A percentile compares a stretch with the other conserved stretches of the same genome.
These are phyloP conservation scores for Lavandula angustifolia DNA, from an alignment of 257 asterid species.

Conservation along the genomic window DNA sequence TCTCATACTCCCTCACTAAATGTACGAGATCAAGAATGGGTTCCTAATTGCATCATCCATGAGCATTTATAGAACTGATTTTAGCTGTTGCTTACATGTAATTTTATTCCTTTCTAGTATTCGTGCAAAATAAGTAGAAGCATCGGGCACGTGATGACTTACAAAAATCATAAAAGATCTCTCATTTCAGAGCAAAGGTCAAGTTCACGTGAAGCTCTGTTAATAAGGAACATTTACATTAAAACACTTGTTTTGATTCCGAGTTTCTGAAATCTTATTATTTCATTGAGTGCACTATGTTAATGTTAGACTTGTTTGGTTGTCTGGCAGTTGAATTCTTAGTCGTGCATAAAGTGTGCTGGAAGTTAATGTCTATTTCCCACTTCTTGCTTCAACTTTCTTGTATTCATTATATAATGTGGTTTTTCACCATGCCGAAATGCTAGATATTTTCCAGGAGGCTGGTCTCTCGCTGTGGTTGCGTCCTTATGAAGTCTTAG, in stretches of 20 bases:
- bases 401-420: conserved; percentile 24
- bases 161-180: conserved; percentile 4
- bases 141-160: background rate
- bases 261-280: conserved; percentile 6
- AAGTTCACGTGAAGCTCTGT: conserved; percentile 13
- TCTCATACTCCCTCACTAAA: conserved; percentile 21
- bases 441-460: conserved; percentile 99
- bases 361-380: conserved; percentile 7
- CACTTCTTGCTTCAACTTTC: conserved; percentile 15
- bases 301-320: conserved; percentile 7
- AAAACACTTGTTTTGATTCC: conserved; percentile 19
- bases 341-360: conserved; percentile 8
- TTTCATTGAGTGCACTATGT: background rate
- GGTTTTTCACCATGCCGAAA: conserved; percentile 31
- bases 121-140: conserved; percentile 4
- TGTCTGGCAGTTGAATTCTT: conserved; percentile 20
- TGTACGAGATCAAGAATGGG: conserved; percentile 21
- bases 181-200: background rate
- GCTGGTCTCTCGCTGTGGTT: conserved; percentile 99
- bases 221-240: conserved; percentile 11
- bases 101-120: background rate
- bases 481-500: conserved; percentile 96
- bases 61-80: background rate
- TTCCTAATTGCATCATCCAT: background rate
- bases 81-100: background rate